phyloP scores from a whole-genome alignment of 805 yeast species.

The Teunomyces cretensis region DNA sequence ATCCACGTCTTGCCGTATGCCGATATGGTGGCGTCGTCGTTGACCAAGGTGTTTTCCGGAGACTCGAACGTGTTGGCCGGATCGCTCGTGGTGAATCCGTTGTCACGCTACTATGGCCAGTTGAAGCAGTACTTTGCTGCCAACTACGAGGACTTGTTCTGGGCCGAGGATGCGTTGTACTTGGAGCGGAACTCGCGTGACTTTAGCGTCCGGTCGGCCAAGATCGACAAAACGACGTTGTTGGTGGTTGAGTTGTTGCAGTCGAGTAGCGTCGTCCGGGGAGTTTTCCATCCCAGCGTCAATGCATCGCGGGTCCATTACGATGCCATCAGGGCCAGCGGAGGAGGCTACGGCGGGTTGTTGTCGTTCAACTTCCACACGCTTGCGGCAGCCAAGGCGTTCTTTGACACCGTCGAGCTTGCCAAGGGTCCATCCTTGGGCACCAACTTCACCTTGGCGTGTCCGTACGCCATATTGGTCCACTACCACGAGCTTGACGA shows the following conservation, averaged over 20 bases:
- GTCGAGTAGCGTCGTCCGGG: conserved; percentile 52
- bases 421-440: conserved; percentile 93
- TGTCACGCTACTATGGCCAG: conserved; percentile 46
- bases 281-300: conserved; percentile 70
- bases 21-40: conserved; percentile 84
- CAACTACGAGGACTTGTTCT: conserved; percentile 68
- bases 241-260: conserved; percentile 54
- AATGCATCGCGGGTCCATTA: conserved; percentile 59
- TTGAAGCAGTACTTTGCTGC: conserved; percentile 52
- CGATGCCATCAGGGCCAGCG: conserved; percentile 62
- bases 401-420: conserved; percentile 66
- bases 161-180: conserved; percentile 94
- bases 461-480: conserved; percentile 87
- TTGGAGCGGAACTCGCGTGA: conserved; percentile 93
- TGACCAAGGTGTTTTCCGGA: conserved; percentile 91
- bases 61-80: conserved; percentile 97
- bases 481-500: conserved; percentile 81
- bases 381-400: conserved; percentile 63
- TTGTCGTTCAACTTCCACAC: conserved; percentile 70
- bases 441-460: conserved; percentile 83
- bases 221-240: conserved; percentile 56
- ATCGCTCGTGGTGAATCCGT: conserved; percentile 73
- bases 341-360: conserved; percentile 89
- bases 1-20: conserved; percentile 76
- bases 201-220: conserved; percentile 61